Evolutionary conservation across 148 eudicot genomes (phyloP).

Genomic region (Cornus kousa): DNA sequence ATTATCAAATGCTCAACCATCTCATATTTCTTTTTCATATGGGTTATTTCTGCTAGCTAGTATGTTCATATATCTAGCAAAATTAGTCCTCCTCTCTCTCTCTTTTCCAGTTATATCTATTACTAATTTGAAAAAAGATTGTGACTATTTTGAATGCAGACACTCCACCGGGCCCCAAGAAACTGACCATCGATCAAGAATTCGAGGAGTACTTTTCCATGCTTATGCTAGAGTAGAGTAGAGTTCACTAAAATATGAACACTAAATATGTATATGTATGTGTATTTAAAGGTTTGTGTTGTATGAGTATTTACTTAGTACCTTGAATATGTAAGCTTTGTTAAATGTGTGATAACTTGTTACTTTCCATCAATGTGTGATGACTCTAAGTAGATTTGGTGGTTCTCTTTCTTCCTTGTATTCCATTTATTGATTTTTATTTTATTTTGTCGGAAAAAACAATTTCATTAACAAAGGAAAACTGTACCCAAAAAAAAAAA

Average conservation of each 20-base stretch:
- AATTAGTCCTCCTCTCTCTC: no score
- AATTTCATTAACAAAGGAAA: no score
- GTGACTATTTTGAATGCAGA: conserved; percentile 30
- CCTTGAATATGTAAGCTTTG: background rate
- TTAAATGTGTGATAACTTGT: background rate
- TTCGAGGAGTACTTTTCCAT: conserved; percentile 47
- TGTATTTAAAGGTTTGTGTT: background rate
- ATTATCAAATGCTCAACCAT: background rate
- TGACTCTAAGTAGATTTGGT: background rate
- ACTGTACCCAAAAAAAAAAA: no score
- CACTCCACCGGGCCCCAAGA: conserved; percentile 13
- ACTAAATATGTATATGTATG: background rate
- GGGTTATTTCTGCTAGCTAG: no score
- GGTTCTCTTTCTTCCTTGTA: background rate
- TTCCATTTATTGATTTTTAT: background rate
- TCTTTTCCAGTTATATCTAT: background rate
- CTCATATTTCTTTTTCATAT: background rate
- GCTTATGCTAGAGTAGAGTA: conserved; percentile 37
- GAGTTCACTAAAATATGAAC: background rate
- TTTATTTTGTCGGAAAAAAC: no score
- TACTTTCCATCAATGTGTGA: background rate
- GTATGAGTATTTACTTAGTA: background rate
- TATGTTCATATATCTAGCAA: background rate
- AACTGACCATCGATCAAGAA: conserved; percentile 46
- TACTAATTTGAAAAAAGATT: background rate